A percentile compares a stretch with the other conserved stretches of the same genome.
These are phyloP conservation scores for Cytospora paraplurivora DNA, from an alignment of 2,329 filamentous ascomycete genomes.

Conservation along the genomic window DNA sequence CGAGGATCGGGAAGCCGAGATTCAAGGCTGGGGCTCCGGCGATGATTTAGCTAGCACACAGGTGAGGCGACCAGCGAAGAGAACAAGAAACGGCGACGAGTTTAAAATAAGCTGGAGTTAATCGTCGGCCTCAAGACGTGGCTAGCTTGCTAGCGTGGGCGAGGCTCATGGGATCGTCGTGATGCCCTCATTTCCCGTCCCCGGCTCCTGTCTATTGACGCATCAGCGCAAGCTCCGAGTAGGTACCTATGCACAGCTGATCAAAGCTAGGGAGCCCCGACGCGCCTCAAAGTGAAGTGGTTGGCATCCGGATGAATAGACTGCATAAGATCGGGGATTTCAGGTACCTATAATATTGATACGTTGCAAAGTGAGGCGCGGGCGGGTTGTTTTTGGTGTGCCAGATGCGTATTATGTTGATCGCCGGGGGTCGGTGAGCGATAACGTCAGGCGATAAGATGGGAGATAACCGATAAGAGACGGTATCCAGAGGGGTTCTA, in stretches of 20 bases:
- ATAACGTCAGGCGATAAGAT: background rate
- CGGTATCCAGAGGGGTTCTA: background rate
- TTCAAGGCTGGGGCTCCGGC: background rate
- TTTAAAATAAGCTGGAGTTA: background rate
- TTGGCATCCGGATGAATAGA: background rate
- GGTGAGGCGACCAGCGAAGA: background rate
- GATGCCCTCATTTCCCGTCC: background rate
- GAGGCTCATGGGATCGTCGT: conserved; percentile 1
- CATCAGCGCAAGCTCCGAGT: background rate
- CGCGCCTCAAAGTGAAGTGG: background rate
- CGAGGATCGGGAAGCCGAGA: background rate
- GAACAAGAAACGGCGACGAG: background rate
- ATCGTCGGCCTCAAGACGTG: background rate
- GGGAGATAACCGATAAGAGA: background rate
- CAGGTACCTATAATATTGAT: background rate
- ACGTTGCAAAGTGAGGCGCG: background rate
- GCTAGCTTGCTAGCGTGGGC: background rate
- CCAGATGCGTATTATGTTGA: too few relatives aligned
- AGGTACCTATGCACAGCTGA: background rate
- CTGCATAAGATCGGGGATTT: background rate
- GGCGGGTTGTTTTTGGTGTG: too few relatives aligned
- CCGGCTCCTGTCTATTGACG: conserved; percentile 1
- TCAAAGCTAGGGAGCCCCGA: background rate
- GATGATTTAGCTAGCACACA: background rate
- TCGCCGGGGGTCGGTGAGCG: background rate